A percentile compares a stretch with the other conserved stretches of the same genome.
phyloP scores from a whole-genome alignment of 2,329 filamentous ascomycete species.

The Talaromyces piceae region DNA sequence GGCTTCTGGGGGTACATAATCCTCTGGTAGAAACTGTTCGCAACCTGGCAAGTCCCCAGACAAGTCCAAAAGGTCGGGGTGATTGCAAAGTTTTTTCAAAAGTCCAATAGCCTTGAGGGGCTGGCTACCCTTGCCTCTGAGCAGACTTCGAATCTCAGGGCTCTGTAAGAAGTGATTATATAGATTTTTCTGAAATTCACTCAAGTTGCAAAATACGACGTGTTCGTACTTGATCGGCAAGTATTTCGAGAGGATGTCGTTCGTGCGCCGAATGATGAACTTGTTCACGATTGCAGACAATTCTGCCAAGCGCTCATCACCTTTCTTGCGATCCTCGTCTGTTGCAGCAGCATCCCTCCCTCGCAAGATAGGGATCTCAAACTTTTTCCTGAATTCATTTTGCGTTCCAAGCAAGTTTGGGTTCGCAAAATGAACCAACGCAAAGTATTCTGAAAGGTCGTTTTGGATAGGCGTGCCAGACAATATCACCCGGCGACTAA shows the following conservation, averaged over 20 bases:
- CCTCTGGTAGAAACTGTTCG: conserved; percentile 71
- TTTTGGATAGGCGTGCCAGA: conserved; percentile 98
- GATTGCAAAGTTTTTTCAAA: conserved; percentile 97
- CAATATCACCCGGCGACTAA: conserved; percentile 83
- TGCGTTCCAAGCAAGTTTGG: conserved; percentile 83
- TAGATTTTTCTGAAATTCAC: conserved; percentile 83
- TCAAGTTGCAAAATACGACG: conserved; percentile 93
- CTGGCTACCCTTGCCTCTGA: conserved; percentile 90
- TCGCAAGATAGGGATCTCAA: conserved; percentile 83
- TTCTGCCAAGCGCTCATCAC: conserved; percentile 74
- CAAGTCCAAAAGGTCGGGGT: conserved; percentile 84
- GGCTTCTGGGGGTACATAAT: conserved; percentile 80
- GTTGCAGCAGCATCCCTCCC: conserved; percentile 86
- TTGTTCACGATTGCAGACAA: conserved; percentile 85
- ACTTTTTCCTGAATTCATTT: conserved; percentile 86
- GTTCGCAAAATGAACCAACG: conserved; percentile 92
- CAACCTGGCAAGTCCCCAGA: conserved; percentile 78
- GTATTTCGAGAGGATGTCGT: conserved; percentile 97
- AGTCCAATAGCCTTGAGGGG: conserved; percentile 94
- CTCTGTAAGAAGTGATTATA: conserved; percentile 98
- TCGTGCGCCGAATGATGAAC: conserved; percentile 95
- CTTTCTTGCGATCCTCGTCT: conserved; percentile 71
- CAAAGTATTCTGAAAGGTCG: conserved; percentile 95
- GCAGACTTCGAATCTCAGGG: conserved; percentile 83
- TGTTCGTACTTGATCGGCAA: conserved; percentile 98